Evolutionary conservation across 2,329 filamentous ascomycete species (phyloP), one percentile per base, ranked within the genome.

Genomic region (Alternaria triticina): DNA sequence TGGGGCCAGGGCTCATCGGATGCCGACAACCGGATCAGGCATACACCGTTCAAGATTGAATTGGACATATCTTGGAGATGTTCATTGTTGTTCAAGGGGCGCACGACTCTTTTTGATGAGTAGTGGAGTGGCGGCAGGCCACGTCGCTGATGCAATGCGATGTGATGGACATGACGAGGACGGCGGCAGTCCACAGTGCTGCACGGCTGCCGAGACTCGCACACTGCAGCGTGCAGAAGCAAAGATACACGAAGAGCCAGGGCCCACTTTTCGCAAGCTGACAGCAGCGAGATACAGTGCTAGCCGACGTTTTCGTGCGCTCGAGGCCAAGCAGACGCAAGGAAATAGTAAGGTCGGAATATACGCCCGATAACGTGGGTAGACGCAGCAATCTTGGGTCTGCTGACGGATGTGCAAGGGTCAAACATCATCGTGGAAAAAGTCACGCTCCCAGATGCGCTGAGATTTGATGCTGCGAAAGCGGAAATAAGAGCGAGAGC

Each of bases 231-330:
- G 58, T 68, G 64, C 66, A 70, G 55, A 59, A 51, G 17, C 49
- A 59, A 59, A 58, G 59, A 67, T 62, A 65, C 46, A 64, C 60
- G 58, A 61, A 62, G 55, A 44, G 59, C 52, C 33, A 43, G 47
- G 62, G 61, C 64, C 66, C 60, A 60, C 65, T 67, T 64, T 64
- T 62, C 50, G 49, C 56, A 52, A 20, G 54, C 61, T 61, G 60
- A 66, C 63, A 62, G 64, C 60, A 68, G 54, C 61, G 51, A 69
- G 47, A 68, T 64, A 65, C 51, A 46, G 50, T 66, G 54, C 62
- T 65, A 68, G 64, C 59, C 62, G 60, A 63, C 65, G 66, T 64
- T 70, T 62, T 65, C 60, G 45, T 57, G 58, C 33, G 36, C 50
- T 58, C 47, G 49, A 54, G 28, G 45, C 51, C 57, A 62, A 59